Evolutionary conservation across 2,329 filamentous ascomycete genomes (phyloP), one percentile per base, ranked within the genome.

Genomic region (Aspergillus jensenii): DNA sequence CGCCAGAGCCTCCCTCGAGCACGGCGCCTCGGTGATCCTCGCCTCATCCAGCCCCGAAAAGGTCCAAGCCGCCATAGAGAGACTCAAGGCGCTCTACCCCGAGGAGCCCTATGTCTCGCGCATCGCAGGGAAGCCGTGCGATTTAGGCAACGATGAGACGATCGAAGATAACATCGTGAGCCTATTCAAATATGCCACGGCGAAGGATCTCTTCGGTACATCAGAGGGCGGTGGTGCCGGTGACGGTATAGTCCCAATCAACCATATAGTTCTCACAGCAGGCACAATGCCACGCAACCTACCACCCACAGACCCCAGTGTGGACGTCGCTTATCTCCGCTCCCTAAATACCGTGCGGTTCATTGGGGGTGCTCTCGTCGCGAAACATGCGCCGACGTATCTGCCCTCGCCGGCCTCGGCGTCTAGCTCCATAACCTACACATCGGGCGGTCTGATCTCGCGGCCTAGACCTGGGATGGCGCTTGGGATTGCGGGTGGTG

Each of bases 221-320:
- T 14, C 35, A 25, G 15, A 3, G 12, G 19, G 9, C 15, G 12
- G 15, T 4, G 45, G 35, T 8, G 17, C n/a, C 8, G 12, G 44
- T 8, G 45, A 48, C 9, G 45, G 9, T 15, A 48, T 17, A 19
- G 45, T 48, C 27, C 45, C 45, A 5, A 48, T 84, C 23, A 77
- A 85, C 59, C 82, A 84, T 61, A 73, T 84, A 11, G 70, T 83
- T 53, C 77, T 74, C 68, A 83, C 81, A 0, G 81, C 82, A 0
- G 82, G 79, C n/a, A 19, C 45, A 14, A 8, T 37, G 4, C 45
- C 45, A 2, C 1, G 11, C 9, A 37, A 9, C 3, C 31, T 48
- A 0, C 67, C 65, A 3, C 48, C 79, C 5, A 23, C 55, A 0
- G 68, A 75, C 1, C 47, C 72, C 1, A 73, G 68, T 2, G 25